phyloP scores from a whole-genome alignment of 2,329 filamentous ascomycete genomes.

The Zymoseptoria pseudotritici region DNA sequence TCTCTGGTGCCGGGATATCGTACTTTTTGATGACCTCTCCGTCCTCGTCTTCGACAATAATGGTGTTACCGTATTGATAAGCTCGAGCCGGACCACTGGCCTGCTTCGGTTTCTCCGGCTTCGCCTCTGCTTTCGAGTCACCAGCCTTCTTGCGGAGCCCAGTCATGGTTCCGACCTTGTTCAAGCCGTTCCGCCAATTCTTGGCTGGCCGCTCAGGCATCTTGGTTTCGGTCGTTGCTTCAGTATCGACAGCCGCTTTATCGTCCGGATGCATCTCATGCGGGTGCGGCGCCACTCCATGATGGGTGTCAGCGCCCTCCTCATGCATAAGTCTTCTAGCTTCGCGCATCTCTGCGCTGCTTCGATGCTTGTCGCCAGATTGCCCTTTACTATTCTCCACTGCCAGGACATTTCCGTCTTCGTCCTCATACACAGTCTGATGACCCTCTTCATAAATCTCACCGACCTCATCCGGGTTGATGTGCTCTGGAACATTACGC shows the following conservation, averaged over 20 bases:
- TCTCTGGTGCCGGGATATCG: slow-evolving; percentile 54
- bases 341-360: slow-evolving; percentile 52
- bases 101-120: slow-evolving; percentile 36
- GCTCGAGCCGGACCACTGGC: slow-evolving; percentile 67
- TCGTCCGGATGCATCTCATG: slow-evolving; percentile 24
- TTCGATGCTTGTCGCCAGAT: slow-evolving; percentile 49
- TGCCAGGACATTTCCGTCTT: slow-evolving; percentile 76
- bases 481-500: slow-evolving; percentile 6
- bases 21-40: slow-evolving; percentile 83
- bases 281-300: slow-evolving; percentile 38
- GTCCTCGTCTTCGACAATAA: slow-evolving; percentile 81
- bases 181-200: slow-evolving; percentile 34
- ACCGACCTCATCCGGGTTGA: slow-evolving; percentile 32
- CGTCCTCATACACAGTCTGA: slow-evolving; percentile 73
- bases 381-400: slow-evolving; percentile 45
- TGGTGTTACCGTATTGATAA: slow-evolving; percentile 81
- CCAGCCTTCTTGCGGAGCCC: slow-evolving; percentile 37
- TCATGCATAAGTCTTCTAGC: slow-evolving; percentile 50
- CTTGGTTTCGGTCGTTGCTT: slow-evolving; percentile 59
- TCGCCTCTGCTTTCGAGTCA: slow-evolving; percentile 28
- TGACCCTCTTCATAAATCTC: slow-evolving; percentile 77
- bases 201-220: slow-evolving; percentile 31
- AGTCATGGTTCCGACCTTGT: slow-evolving; percentile 33
- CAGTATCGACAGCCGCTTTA: slow-evolving; percentile 68
- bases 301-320: slow-evolving; percentile 32